phyloP scores from a whole-genome alignment of 371 early-diverging fungal genomes.

The Ordospora colligata region DNA sequence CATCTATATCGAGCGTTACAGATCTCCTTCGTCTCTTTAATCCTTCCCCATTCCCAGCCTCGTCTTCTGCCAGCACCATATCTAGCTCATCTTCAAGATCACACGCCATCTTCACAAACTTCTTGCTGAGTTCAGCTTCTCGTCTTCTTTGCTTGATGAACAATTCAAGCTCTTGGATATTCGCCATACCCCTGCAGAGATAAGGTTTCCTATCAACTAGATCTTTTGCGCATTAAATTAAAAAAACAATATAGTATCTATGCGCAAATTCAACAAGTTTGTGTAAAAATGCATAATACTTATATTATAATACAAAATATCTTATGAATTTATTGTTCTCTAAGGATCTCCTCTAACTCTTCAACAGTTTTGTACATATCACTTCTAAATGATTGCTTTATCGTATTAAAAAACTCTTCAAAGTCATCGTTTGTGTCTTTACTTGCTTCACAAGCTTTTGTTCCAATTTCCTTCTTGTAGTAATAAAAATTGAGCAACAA shows the following conservation, averaged over 20 bases:
- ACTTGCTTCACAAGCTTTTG: background rate
- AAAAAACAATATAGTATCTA: background rate
- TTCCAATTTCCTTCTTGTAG: constrained; percentile 16
- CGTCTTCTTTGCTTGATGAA: background rate
- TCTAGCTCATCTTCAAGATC: constrained; percentile 3
- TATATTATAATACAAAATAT: background rate
- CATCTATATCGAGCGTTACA: background rate
- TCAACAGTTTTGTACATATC: background rate
- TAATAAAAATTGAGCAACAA: constrained; percentile 28
- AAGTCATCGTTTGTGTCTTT: constrained; percentile 6
- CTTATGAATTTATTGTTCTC: background rate
- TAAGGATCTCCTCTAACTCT: constrained; percentile 6
- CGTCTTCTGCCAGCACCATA: background rate
- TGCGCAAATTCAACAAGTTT: too few relatives aligned
- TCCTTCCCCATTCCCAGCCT: background rate
- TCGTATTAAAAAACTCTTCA: background rate
- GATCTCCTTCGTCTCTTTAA: constrained; percentile 1
- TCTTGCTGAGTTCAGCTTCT: background rate
- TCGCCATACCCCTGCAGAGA: background rate
- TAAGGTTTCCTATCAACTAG: background rate
- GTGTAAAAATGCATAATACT: too few relatives aligned
- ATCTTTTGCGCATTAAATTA: background rate
- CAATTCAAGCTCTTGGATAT: background rate
- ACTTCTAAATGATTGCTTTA: background rate
- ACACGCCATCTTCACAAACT: background rate